These are phyloP conservation scores for Blastomyces gilchristii DNA, from an alignment of 2,329 filamentous ascomycete genomes.

Conservation along the genomic window DNA sequence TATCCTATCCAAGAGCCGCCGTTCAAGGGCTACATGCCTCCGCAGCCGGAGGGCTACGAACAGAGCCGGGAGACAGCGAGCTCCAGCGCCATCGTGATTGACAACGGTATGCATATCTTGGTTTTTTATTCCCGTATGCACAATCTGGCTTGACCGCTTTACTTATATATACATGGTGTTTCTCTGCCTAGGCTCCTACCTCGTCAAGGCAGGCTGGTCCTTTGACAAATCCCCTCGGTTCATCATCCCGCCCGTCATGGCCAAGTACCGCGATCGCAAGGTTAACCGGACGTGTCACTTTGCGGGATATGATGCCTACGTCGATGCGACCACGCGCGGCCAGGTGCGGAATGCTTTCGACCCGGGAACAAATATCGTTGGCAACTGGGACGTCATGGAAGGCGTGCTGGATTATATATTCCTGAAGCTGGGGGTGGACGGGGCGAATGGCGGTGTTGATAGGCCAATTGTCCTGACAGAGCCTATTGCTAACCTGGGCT, in stretches of 20 bases:
- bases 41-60: constrained; percentile 59
- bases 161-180: background rate
- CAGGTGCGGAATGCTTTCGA: constrained; percentile 90
- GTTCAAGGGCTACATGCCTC: constrained; percentile 49
- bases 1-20: constrained; percentile 49
- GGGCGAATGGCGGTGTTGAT: constrained; percentile 60
- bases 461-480: constrained; percentile 92
- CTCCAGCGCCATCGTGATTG: constrained; percentile 79
- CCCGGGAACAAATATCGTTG: constrained; percentile 76
- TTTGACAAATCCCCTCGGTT: constrained; percentile 77
- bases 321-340: constrained; percentile 82
- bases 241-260: constrained; percentile 76
- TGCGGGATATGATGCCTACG: constrained; percentile 83
- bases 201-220: constrained; percentile 89
- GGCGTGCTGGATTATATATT: constrained; percentile 90
- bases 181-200: constrained; percentile 59
- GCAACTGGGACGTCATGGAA: constrained; percentile 98
- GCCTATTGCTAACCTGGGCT: constrained; percentile 79
- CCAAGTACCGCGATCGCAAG: constrained; percentile 91
- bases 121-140: background rate
- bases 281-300: constrained; percentile 85
- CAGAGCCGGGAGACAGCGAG: constrained; percentile 51
- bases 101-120: constrained; percentile 61
- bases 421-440: constrained; percentile 78
- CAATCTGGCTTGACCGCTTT: background rate